Base-by-base conservation (phyloP, 768 basidiomycete species). In the Kwoniella mangroviensis region DNA sequence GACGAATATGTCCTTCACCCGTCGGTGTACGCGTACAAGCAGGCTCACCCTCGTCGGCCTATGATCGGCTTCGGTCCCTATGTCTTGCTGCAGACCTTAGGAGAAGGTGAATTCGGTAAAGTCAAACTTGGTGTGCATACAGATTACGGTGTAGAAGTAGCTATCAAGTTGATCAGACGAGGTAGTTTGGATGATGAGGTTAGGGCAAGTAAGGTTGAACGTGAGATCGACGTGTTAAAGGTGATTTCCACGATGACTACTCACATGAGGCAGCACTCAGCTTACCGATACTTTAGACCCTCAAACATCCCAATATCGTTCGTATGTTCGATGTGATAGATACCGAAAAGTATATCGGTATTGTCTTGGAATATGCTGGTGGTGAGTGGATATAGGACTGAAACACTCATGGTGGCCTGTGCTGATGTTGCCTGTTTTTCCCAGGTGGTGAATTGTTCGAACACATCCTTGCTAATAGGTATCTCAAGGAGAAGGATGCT, bases 321-420 rank as follows among this genome's bases (percentile, higher is more conserved):
- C 90, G 94, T 11, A 86, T 98, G 55, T 98, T 96, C 87, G 97
- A 99, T 81, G 95, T 98, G 22, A 97, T 99, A 75, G 95, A 98
- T 83, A 98, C 97, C 1, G 97, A 98, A 86, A 98, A 97, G 84
- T 98, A 98, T 85, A 98, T 99, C 77, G 97, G 97, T 45, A 99
- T 99, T 81, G 96, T 99, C 75, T 89, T 99, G 71, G 97, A 98
- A 83, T 98, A 96, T 79, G 97, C 97, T 43, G 94, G 93, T 0
- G 97, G 97, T 85, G 55, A 71, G 83, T 71, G 6, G 34, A 7
- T 34, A 34, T 34, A 34, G 9, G 9, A 34, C 6, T 7, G 6
- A 34, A 34, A 0, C 11, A 24, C 24, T 24, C 53, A 54, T 11
- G 24, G 22, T 34, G 17, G 56, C 19, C 60, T 62, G 21, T 13